phyloP scores from a whole-genome alignment of 805 yeast genomes.

The Yamadazyma sp. region DNA sequence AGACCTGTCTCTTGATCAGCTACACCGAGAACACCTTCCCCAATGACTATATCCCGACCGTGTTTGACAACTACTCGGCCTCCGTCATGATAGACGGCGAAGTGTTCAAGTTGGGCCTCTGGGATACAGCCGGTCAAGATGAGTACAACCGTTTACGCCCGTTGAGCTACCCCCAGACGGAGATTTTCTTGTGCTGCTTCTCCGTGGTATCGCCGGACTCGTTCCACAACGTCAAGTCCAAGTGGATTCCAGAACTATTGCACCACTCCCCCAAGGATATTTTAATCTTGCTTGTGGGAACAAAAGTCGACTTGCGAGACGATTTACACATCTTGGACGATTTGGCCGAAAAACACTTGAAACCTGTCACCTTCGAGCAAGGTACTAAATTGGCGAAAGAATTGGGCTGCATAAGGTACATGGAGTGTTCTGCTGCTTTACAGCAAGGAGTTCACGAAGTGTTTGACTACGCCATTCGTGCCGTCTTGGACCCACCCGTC shows the following conservation, averaged over 20 bases:
- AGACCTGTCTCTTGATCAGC: conserved; percentile 82
- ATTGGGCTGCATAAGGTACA: conserved; percentile 67
- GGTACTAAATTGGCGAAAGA: conserved; percentile 69
- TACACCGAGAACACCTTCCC: conserved; percentile 93
- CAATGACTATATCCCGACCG: conserved; percentile 91
- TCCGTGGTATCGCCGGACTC: conserved; percentile 80
- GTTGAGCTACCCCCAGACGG: conserved; percentile 88
- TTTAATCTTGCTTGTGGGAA: conserved; percentile 74
- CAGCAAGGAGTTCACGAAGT: conserved; percentile 84
- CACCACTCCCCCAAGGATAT: conserved; percentile 78
- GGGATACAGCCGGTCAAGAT: conserved; percentile 97
- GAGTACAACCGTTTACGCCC: conserved; percentile 91
- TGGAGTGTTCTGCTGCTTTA: conserved; percentile 89
- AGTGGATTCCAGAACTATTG: conserved; percentile 77
- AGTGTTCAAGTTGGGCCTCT: conserved; percentile 79
- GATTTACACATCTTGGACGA: conserved; percentile 74
- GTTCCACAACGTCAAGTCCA: conserved; percentile 74
- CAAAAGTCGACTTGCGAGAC: conserved; percentile 84
- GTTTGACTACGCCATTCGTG: conserved; percentile 77
- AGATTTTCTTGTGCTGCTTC: conserved; percentile 82
- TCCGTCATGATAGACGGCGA: conserved; percentile 80
- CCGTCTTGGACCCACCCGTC: conserved; percentile 57
- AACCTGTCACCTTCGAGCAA: conserved; percentile 62
- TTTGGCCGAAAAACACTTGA: conserved; percentile 57
- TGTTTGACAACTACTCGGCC: conserved; percentile 88